Evolutionary conservation across 2,329 filamentous ascomycete species (phyloP), one percentile per base, ranked within the genome.

Genomic region (Parastagonospora nodorum): DNA sequence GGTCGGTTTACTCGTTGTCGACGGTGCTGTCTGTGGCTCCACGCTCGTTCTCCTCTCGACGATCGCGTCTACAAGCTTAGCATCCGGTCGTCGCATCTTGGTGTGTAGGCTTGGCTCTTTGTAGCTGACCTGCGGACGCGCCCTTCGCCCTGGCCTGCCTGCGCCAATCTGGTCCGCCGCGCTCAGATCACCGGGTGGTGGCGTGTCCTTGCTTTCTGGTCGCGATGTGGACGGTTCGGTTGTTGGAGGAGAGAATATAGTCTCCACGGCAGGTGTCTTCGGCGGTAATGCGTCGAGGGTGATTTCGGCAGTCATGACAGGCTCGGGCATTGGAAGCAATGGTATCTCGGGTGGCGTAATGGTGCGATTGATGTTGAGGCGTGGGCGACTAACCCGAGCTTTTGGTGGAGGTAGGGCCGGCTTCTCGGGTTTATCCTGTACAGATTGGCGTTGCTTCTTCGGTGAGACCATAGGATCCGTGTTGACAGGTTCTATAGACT

Each of bases 41-140:
- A 60, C 62, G 43, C 63, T 71, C 6, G 58, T 62, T 43, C 62
- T 63, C 42, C 61, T 50, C 7, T 64, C 60, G 4, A 65, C 41
- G 5, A 81, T 71, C 1, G 78, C 78, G 57, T 80, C 77, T 1
- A 75, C 75, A 45, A 80, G 64, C 43, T 78, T 72, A 54, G 78
- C 78, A 42, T 71, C 72, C 1, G 78, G 77, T 24, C 79, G 72
- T 15, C 79, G 71, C 78, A 81, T 80, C 58, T 81, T 81, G 12
- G 72, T 75, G 39, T 71, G 69, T 12, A 81, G 64, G 42, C 72
- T 78, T 1, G 79, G 79, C 54, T 80, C 78, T 10, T 78, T 77
- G 52, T 80, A 80, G 63, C 75, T 80, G 42, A 80, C 77, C 30
- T 75, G 72, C 14, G 75, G 66, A 19, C 78, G 71, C 11, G 77